Base-by-base conservation (phyloP, 306 rosid genomes). In the Ceratonia siliqua region DNA sequence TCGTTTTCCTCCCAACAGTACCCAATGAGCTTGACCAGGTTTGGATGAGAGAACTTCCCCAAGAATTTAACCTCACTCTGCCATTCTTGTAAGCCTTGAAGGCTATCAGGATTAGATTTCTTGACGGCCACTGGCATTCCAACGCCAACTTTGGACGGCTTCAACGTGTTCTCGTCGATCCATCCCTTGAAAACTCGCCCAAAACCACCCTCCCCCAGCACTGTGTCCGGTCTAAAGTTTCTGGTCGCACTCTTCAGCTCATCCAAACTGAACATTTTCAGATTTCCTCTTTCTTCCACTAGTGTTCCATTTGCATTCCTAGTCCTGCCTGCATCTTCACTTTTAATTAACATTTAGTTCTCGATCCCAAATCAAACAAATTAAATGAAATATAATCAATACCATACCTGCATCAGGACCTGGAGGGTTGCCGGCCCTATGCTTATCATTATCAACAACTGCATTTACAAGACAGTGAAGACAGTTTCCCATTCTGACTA, bases 111-210 rank as follows among this genome's bases (percentile, higher is more conserved):
- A 63, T 38, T 83, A 5, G 93, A 90, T 58, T 85, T 94, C 79
- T 92, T 94, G 8, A 94, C 97, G 5, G 98, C 99, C 2, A 94
- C 92, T 0, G 99, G 82, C 3, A 89, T 77, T 7, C 99, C 99
- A 8, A 75, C 76, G 3, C 96, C 98, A 35, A 83, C 83, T 65
- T 24, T 86, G 0, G 96, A 86, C 0, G 99, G 98, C 8, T 87
- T 87, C 38, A 78, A 79, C 0, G 87, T 89, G 3, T 56, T 68
- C 8, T 58, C 17, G 1, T 94, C 97, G 5, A 94, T 39, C 99
- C 99, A 94, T 0, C 99, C 99, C 73, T 84, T 95, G 82, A 92
- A 95, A 5, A 95, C 99, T 45, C 89, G 75, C 1, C 99, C 99
- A 25, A 95, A 95, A 12, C 99, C 98, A 7, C 99, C 99, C 48